Evolutionary conservation across 1,284 basidiomycete genomes (phyloP), one percentile per base, ranked within the genome.

Genomic region (Heterobasidion irregulare): DNA sequence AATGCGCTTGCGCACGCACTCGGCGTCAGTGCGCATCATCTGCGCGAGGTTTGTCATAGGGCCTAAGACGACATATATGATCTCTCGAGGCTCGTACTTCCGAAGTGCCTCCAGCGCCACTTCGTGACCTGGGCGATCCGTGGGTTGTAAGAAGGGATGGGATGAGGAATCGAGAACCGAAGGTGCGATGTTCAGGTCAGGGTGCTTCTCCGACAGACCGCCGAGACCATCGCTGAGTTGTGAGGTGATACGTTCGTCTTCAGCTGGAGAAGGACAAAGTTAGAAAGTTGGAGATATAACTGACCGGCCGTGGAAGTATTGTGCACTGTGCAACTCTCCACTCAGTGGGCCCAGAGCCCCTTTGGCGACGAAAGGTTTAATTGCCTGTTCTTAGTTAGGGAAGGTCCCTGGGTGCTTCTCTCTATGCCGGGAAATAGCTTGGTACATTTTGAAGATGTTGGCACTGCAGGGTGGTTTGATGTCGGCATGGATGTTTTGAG

Each of bases 31-130:
- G 9, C 77, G 77, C 67, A 89, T 74, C 50, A 90, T 77, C 44
- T 75, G 73, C 1, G 93, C 92, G 32, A 98, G 74, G 65, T 91
- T 95, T 16, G 94, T 98, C 57, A 94, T 72, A 5, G 95, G 95
- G 0, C 95, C 96, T 1, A 98, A 75, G 5, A 83, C 87, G 55
- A 98, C 78, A 61, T 97, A 93, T 1, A 89, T 89, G 32, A 98
- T 78, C 8, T 78, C 86, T 53, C 80, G 73, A 16, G 80, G 69
- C 1, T 85, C 81, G 56, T 81, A 73, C 2, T 74, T 69, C 34
- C 73, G 69, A 7, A 98, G 74, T 18, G 93, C 70, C 15, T 87
- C 80, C 0, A 93, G 72, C 8, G 84, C 82, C 13, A 89, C 80
- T 47, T 92, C 81, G 36, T 79, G 72, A 0, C 82, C 84, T 26